These are phyloP conservation scores for Wallemia ichthyophaga DNA, from an alignment of 1,284 basidiomycete species.

Conservation along the genomic window DNA sequence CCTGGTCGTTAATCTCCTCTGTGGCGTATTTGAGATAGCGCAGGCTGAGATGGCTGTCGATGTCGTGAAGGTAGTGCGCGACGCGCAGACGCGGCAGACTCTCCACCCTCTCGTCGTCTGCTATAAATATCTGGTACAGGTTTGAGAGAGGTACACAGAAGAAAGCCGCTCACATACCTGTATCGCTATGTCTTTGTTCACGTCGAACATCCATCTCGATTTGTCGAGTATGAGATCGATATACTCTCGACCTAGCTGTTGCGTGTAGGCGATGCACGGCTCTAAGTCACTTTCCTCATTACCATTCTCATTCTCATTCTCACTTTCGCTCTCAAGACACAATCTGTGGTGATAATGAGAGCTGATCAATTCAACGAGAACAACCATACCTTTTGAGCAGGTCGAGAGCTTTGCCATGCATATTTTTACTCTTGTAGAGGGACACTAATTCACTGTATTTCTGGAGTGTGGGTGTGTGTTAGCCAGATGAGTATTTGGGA, in stretches of 20 bases:
- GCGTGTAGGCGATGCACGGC: not conserved
- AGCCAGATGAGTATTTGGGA: too few relatives aligned
- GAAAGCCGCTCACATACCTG: not conserved
- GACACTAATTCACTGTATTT: conserved; percentile 73
- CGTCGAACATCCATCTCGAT: not conserved
- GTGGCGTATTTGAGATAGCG: not conserved
- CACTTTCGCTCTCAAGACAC: too few relatives aligned
- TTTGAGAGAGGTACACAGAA: not conserved
- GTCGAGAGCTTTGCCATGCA: conserved; percentile 64
- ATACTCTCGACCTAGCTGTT: not conserved
- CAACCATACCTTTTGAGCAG: conserved; percentile 41
- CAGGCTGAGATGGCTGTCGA: not conserved
- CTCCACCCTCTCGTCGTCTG: not conserved
- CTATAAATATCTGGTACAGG: not conserved
- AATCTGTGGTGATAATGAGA: too few relatives aligned
- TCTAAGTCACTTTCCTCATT: not conserved
- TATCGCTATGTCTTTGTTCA: not conserved
- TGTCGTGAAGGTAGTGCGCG: not conserved
- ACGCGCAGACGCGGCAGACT: not conserved
- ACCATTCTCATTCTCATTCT: too few relatives aligned
- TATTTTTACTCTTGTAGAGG: conserved; percentile 75
- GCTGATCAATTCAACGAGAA: not conserved
- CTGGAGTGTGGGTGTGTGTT: too few relatives aligned
- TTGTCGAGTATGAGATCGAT: not conserved
- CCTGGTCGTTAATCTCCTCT: not conserved